Percentiles rank a stretch among this genome's conserved stretches.
These are phyloP conservation scores for Meyerozyma guilliermondii DNA, from an alignment of 1,139 yeast genomes.

Conservation along the genomic window DNA sequence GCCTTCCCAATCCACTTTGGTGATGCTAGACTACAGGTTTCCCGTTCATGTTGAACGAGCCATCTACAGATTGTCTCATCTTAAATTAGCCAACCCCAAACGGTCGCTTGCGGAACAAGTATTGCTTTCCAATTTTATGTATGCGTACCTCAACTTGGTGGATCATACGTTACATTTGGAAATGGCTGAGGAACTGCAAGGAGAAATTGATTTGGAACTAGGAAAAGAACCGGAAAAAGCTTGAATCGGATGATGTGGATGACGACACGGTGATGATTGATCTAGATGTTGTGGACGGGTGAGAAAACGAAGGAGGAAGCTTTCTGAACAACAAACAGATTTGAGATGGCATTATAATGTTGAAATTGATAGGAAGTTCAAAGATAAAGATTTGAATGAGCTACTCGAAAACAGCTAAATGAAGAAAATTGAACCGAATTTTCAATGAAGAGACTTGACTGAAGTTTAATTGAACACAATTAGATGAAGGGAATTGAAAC, in stretches of 20 bases:
- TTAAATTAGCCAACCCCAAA: constrained; percentile 90
- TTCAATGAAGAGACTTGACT: too few relatives aligned
- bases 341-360: too few relatives aligned
- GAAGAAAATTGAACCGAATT: too few relatives aligned
- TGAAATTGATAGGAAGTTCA: too few relatives aligned
- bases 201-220: not conserved
- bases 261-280: not conserved
- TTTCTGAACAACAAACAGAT: too few relatives aligned
- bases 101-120: constrained; percentile 91
- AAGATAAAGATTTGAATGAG: too few relatives aligned
- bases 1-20: constrained; percentile 64
- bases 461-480: too few relatives aligned
- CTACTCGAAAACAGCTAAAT: too few relatives aligned
- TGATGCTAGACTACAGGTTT: constrained; percentile 79
- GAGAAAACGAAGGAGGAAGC: too few relatives aligned
- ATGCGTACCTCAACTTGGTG: constrained; percentile 88
- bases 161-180: constrained; percentile 81
- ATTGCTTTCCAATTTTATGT: constrained; percentile 90
- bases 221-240: not conserved
- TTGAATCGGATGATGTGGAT: not conserved
- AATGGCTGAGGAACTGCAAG: constrained; percentile 1
- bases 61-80: constrained; percentile 83
- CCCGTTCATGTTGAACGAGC: constrained; percentile 97
- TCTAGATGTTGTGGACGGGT: not conserved
- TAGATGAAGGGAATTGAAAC: too few relatives aligned